A percentile compares a stretch with the other conserved stretches of the same genome.
These are phyloP conservation scores for Geranium incanum DNA, from an alignment of 441 rosid species.

Conservation along the genomic window DNA sequence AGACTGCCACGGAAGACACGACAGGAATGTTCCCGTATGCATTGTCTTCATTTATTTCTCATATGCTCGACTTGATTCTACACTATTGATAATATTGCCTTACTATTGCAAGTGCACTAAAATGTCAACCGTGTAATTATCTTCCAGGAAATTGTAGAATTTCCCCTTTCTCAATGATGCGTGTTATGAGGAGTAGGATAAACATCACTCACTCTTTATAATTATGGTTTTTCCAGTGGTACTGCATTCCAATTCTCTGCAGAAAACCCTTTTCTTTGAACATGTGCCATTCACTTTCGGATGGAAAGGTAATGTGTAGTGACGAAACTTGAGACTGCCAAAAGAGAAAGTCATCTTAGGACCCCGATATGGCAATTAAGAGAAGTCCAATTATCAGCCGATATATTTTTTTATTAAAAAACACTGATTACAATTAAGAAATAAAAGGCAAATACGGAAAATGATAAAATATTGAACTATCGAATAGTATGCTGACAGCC, in stretches of 20 bases:
- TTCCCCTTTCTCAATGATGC: neutral
- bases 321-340: constrained; percentile 72
- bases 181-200: constrained; percentile 6
- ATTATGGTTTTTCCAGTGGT: constrained; percentile 84
- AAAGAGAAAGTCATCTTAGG: constrained; percentile 17
- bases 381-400: neutral
- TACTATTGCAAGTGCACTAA: neutral
- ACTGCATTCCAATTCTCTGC: constrained; percentile 89
- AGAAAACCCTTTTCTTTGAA: constrained; percentile 63
- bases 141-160: neutral
- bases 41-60: constrained; percentile 1
- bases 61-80: neutral
- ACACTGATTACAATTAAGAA: neutral
- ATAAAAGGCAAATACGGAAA: neutral
- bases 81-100: neutral
- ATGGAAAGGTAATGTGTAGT: constrained; percentile 72
- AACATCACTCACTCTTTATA: constrained; percentile 52
- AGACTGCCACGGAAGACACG: too few relatives aligned
- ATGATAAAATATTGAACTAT: neutral
- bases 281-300: constrained; percentile 68
- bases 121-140: neutral
- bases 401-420: too few relatives aligned
- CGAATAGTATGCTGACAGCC: constrained; percentile 5
- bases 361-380: constrained; percentile 12
- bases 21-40: neutral